Percentiles rank a stretch among this genome's conserved stretches.
Conservation (phyloP, 352 stramenopile species). For the Phytophthora hybrid region DNA sequence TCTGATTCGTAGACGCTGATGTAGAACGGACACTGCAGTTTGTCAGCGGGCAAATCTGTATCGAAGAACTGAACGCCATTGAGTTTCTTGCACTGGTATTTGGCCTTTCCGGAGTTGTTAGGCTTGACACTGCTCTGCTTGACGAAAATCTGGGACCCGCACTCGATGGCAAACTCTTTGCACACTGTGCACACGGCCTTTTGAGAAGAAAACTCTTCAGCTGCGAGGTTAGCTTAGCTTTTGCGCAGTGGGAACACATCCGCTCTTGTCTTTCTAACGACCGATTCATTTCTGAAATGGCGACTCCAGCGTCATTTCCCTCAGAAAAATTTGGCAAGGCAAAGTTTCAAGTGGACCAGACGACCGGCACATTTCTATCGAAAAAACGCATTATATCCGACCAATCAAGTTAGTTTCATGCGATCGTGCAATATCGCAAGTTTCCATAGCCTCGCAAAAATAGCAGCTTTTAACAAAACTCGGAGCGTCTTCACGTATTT, state of each 20-base stretch:
- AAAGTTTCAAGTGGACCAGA: too few species aligned
- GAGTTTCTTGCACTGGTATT: constrained; percentile 14
- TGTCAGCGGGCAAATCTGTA: not conserved
- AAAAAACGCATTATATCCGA: too few species aligned
- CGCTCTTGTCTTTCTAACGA: not conserved
- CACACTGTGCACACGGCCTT: not conserved
- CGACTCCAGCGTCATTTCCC: too few species aligned
- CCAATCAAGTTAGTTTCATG: too few species aligned
- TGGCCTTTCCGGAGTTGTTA: constrained; percentile 17
- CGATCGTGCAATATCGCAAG: too few species aligned
- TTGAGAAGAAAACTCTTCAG: not conserved
- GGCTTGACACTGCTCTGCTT: constrained; percentile 1
- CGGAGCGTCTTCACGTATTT: too few species aligned
- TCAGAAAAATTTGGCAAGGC: too few species aligned
- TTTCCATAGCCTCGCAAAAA: too few species aligned
- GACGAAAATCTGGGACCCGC: constrained; percentile 10
- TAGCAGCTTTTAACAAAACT: too few species aligned
- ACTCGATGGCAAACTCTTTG: constrained; percentile 4
- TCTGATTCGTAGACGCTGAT: constrained; percentile 7
- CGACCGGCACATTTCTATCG: too few species aligned
- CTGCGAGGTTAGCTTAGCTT: not conserved
- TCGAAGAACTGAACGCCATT: constrained; percentile 11
- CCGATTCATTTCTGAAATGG: too few species aligned
- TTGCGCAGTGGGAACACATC: too few species aligned
- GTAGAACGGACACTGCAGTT: constrained; percentile 14